Evolutionary conservation across 768 basidiomycete species (phyloP), one percentile per base, ranked within the genome.

Genomic region (Russula compacta): DNA sequence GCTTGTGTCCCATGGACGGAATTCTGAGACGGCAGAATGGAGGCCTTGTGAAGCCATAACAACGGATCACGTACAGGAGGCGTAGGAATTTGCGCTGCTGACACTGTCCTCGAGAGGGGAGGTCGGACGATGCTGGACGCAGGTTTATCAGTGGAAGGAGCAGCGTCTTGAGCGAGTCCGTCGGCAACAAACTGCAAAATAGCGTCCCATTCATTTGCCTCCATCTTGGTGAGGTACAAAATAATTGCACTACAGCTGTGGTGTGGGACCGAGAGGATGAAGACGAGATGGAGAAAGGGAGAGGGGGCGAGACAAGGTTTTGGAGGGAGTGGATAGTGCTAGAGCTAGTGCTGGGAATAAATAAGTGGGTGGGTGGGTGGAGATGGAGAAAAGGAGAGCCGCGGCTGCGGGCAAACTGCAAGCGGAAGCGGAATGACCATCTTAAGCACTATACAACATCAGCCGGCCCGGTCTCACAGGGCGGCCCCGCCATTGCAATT

Each of bases 171-270:
- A 55, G 71, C 58, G 53, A 79, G 72, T 42, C 81, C 79, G 55
- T 78, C 77, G 12, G 80, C 74, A 65, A 82, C 80, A 64, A 82
- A 83, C 67, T 84, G 81, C 42, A 83, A 73, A 32, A 84, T 81
- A n/a, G 81, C 80, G 48, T 84, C 78, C 83, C 83, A 84, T 68
- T 83, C 80, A 32, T 76, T 61, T 60, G 74, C 69, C 46, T 81
- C 82, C 74, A 78, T 77, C 9, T 67, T 32, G 33, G 11, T 17
- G 6, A 11, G n/a, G 17, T 29, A n/a, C 19, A 24, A 15, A 36
- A 24, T n/a, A 24, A 14, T 33, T 43, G 19, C 12, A 47, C 33
- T 19, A 14, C 38, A 39, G 7, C 5, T 24, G 39, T 42, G 21
- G 33, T 19, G 24, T n/a, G 19, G 32, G 15, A 38, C 0, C 17